phyloP scores from a whole-genome alignment of 768 basidiomycete species.

The Gyrodon lividus region DNA sequence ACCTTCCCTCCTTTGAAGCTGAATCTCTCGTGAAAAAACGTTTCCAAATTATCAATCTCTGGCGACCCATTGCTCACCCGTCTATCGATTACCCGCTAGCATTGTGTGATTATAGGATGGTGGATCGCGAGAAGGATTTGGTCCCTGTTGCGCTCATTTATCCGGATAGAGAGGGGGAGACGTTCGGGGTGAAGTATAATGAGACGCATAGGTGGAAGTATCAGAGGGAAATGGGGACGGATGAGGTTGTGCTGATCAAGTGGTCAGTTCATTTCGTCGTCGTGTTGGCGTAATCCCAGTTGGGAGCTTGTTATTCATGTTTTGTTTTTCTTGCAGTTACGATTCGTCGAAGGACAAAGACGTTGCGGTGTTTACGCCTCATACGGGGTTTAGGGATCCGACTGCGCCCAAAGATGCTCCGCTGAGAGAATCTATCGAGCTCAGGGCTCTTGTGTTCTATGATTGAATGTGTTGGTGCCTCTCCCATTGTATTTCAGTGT shows the following conservation, averaged over 20 bases:
- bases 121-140: constrained; percentile 42
- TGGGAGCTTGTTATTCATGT: background rate
- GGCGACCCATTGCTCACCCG: constrained; percentile 51
- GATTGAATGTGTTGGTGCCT: background rate
- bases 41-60: constrained; percentile 60
- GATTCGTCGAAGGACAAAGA: constrained; percentile 45
- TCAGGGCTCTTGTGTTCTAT: constrained; percentile 64
- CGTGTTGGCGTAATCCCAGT: background rate
- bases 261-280: constrained; percentile 36
- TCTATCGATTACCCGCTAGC: constrained; percentile 52
- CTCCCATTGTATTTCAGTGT: too few relatives aligned
- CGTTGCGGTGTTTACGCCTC: constrained; percentile 57
- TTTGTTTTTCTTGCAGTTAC: constrained; percentile 25
- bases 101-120: constrained; percentile 49
- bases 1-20: constrained; percentile 48
- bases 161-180: constrained; percentile 54
- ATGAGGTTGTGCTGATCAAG: constrained; percentile 53
- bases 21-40: constrained; percentile 43
- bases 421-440: constrained; percentile 57
- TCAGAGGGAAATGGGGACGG: constrained; percentile 42
- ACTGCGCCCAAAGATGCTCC: constrained; percentile 49
- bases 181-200: constrained; percentile 44
- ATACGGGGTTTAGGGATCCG: constrained; percentile 60
- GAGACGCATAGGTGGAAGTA: constrained; percentile 55
- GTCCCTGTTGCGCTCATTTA: constrained; percentile 46